These are phyloP conservation scores for Imleria badia DNA, from an alignment of 768 basidiomycete species.

Conservation along the genomic window DNA sequence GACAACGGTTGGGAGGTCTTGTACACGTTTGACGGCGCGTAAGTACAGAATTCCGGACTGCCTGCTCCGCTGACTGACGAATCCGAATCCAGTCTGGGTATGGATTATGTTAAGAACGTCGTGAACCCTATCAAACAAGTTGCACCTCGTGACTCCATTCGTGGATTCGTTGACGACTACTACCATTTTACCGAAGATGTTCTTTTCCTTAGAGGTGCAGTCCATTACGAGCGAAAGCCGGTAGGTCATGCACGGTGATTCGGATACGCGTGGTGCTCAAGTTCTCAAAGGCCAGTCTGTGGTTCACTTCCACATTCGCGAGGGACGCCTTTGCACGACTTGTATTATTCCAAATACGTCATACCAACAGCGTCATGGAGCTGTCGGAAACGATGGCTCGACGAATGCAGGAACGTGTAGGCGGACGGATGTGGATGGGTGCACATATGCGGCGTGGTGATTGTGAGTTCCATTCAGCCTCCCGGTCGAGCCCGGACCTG, in stretches of 20 bases:
- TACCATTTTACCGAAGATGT: conserved; percentile 35
- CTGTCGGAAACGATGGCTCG: conserved; percentile 32
- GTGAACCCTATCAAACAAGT: conserved; percentile 39
- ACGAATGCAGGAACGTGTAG: conserved; percentile 32
- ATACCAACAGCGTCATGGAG: conserved; percentile 26
- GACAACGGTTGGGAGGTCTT: conserved; percentile 37
- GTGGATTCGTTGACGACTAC: conserved; percentile 43
- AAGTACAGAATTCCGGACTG: conserved; percentile 13
- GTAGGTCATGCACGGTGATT: conserved; percentile 19
- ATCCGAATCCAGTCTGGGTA: conserved; percentile 32
- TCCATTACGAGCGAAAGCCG: conserved; percentile 41
- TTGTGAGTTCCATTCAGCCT: conserved; percentile 27
- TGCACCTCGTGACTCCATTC: conserved; percentile 35
- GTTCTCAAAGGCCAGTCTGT: conserved; percentile 29
- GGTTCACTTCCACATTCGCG: conserved; percentile 31
- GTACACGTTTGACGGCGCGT: conserved; percentile 42
- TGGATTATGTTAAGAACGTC: conserved; percentile 45
- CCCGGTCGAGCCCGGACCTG: neutral
- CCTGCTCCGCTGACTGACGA: conserved; percentile 8
- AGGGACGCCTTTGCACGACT: conserved; percentile 35
- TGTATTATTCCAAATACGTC: conserved; percentile 32
- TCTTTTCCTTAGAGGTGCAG: conserved; percentile 41
- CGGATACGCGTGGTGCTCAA: conserved; percentile 6
- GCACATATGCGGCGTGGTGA: conserved; percentile 46
- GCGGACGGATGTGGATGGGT: conserved; percentile 41